Evolutionary conservation across 78 protist genomes (phyloP).

Genomic region (Polysphondylium violaceum): DNA sequence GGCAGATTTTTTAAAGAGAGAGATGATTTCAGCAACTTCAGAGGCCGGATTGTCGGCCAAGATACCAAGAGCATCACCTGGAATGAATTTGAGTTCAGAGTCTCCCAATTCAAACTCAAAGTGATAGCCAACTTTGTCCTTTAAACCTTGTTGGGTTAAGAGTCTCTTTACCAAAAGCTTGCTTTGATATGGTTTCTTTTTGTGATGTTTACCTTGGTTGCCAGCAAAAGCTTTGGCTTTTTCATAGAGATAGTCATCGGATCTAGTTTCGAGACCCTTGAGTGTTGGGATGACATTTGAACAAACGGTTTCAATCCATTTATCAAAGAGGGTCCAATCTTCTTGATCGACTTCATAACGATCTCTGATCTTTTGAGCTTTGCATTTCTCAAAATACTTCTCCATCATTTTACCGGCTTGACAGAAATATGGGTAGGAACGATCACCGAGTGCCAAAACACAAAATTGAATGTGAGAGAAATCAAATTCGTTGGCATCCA

Average conservation of each 20-base stretch:
- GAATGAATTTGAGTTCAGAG: constrained; percentile 43
- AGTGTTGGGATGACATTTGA: constrained; percentile 9
- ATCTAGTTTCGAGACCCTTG: neutral
- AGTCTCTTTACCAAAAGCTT: constrained; percentile 27
- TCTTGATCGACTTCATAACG: constrained; percentile 74
- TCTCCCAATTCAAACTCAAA: constrained; percentile 77
- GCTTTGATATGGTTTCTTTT: constrained; percentile 60
- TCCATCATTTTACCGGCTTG: constrained; percentile 58
- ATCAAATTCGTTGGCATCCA: constrained; percentile 25
- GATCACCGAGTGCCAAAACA: constrained; percentile 70
- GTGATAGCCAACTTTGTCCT: constrained; percentile 52
- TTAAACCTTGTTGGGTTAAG: constrained; percentile 6
- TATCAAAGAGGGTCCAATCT: constrained; percentile 52
- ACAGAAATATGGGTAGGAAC: constrained; percentile 56
- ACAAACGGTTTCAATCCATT: constrained; percentile 31
- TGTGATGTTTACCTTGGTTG: constrained; percentile 52
- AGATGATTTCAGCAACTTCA: constrained; percentile 15
- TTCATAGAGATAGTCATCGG: constrained; percentile 61
- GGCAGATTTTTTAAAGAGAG: neutral
- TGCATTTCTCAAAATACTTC: constrained; percentile 1
- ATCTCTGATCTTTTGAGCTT: constrained; percentile 21
- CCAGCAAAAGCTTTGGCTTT: constrained; percentile 30
- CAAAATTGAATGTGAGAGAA: constrained; percentile 41
- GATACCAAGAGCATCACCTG: constrained; percentile 73
- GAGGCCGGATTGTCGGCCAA: constrained; percentile 26